Conservation (phyloP, 371 early-diverging fungal genomes). For the Rhizopus arrhizus region DNA sequence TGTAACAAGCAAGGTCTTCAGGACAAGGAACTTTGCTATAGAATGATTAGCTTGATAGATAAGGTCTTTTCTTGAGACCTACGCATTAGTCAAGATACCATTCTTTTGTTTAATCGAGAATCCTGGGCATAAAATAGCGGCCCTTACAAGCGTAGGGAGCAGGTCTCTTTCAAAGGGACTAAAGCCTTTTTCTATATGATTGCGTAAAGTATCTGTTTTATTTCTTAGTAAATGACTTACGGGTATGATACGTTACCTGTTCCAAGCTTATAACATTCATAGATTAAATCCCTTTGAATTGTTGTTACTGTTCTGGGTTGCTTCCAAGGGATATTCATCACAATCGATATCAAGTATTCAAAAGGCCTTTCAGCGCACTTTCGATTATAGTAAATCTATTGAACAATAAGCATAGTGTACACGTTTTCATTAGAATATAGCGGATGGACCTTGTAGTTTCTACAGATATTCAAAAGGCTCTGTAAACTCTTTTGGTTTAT, state of each 20-base stretch:
- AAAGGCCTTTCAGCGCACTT: conserved; percentile 29
- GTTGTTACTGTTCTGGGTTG: conserved; percentile 18
- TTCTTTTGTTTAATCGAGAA: conserved; percentile 24
- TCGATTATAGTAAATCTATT: conserved; percentile 22
- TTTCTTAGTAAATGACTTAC: background rate
- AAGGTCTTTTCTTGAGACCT: conserved; percentile 1
- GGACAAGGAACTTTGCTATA: conserved; percentile 7
- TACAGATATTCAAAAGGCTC: conserved; percentile 15
- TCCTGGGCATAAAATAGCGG: conserved; percentile 21
- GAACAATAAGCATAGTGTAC: background rate
- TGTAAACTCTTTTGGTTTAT: conserved; percentile 27
- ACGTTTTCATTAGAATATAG: background rate
- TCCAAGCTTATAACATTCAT: conserved; percentile 28
- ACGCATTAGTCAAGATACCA: conserved; percentile 17
- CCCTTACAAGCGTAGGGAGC: conserved; percentile 11
- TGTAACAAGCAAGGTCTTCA: background rate
- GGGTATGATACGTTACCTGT: conserved; percentile 15
- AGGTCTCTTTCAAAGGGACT: conserved; percentile 10
- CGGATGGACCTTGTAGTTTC: conserved; percentile 21
- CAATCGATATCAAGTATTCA: conserved; percentile 19
- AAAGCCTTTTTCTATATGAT: conserved; percentile 1
- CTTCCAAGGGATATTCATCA: conserved; percentile 26
- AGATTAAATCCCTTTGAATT: conserved; percentile 25
- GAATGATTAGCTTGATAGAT: background rate
- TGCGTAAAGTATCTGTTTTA: conserved; percentile 7